phyloP scores from a whole-genome alignment of 495 filamentous ascomycete species.

The Penicillium cataractarum region DNA sequence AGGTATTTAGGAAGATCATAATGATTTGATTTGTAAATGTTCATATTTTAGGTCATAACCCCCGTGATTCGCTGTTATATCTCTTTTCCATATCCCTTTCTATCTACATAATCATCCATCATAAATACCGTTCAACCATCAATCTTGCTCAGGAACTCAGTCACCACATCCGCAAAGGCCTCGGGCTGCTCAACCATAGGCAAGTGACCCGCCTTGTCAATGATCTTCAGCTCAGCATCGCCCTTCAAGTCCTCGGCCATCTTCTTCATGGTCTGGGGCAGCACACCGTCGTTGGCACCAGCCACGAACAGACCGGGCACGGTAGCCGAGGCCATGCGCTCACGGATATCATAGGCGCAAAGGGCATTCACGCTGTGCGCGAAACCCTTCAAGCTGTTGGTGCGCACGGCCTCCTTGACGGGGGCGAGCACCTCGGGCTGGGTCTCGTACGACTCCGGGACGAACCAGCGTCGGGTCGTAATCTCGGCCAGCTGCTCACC shows the following conservation, averaged over 20 bases:
- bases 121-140: constrained; percentile 9
- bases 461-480: constrained; percentile 78
- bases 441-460: constrained; percentile 59
- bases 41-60: background rate
- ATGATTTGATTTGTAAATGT: background rate
- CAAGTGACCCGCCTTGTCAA: constrained; percentile 73
- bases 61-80: background rate
- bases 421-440: constrained; percentile 53
- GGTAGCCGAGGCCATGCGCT: constrained; percentile 57
- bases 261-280: constrained; percentile 76
- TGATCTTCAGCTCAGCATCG: constrained; percentile 59
- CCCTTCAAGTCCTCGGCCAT: constrained; percentile 61
- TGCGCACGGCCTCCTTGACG: constrained; percentile 62
- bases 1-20: too few relatives aligned
- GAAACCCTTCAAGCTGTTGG: constrained; percentile 71
- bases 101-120: constrained; percentile 4
- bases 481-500: constrained; percentile 62
- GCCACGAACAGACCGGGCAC: constrained; percentile 70
- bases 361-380: constrained; percentile 69
- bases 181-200: constrained; percentile 79
- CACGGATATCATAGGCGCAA: constrained; percentile 73
- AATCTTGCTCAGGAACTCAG: constrained; percentile 51
- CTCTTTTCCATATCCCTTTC: background rate
- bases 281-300: constrained; percentile 71
- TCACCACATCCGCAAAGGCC: constrained; percentile 64